Base-by-base conservation (phyloP, 768 basidiomycete genomes). In the Pisolithus microcarpus region DNA sequence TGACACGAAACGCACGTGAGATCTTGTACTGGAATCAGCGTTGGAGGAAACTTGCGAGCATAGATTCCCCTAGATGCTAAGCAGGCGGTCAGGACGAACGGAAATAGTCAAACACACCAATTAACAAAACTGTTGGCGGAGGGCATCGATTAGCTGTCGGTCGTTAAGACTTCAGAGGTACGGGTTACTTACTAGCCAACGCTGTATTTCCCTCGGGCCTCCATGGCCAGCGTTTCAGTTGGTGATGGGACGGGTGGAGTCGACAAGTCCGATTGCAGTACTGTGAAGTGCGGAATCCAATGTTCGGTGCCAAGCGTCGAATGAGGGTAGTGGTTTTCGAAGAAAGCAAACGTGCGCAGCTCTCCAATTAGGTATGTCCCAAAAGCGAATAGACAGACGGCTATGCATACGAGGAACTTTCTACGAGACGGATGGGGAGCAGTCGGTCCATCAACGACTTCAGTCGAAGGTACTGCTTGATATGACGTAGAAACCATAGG, bases 1-100 rank as follows among this genome's bases (percentile, higher is more conserved):
- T 30, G 46, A 18, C 9, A 26, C 10, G 16, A 51, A 34, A 71
- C 83, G 56, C 69, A 89, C 87, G 95, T 97, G 58, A 99, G 78
- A 64, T 94, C 84, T 18, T 87, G 67, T 3, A 69, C 79, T 10
- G 94, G 96, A 54, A 97, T 91, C 45, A 79, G 64, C 3, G 85
- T 84, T 1, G 95, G 95, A 34, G 86, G 87, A 65, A 79, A 99
- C 68, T 92, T 94, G 53, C 94, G 78, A 24, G 82, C 96, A 63
- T 98, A 98, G 34, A 98, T 97, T 5, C 91, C 94, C 93, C 92
- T 87, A 56, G 42, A 21, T 21, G 51, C 64, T 28, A 49, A 48
- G 44, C 5, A 4, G 42, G 23, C 43, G 15, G 53, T 31, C 50
- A 43, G 48, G 38, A 18, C 18, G 3, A 53, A 44, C 30, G 23